Evolutionary conservation across 768 basidiomycete species (phyloP).

Genomic region (Cystofilobasidium bisporidii): DNA sequence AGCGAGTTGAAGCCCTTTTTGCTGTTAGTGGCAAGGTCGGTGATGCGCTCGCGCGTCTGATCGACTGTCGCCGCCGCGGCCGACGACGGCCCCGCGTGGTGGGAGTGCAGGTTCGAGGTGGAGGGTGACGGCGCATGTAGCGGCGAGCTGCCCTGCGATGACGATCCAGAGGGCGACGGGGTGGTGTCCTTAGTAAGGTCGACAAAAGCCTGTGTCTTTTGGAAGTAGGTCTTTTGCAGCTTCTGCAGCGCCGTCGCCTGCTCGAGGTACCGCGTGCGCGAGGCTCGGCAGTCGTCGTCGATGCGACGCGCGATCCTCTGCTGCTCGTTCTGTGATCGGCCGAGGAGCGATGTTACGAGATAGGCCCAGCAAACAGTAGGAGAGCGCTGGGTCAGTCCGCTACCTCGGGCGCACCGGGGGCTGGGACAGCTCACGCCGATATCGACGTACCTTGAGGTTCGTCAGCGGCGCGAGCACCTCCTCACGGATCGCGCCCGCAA

Average conservation of each 20-base stretch:
- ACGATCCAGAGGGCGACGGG: not conserved
- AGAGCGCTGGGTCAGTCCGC: not conserved
- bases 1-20: conserved; percentile 21
- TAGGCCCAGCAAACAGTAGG: not conserved
- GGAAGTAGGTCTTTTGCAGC: conserved; percentile 22
- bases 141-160: not conserved
- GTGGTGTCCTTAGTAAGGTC: not conserved
- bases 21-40: conserved; percentile 9
- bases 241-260: conserved; percentile 4
- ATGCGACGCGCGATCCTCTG: conserved; percentile 23
- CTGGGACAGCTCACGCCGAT: too few relatives aligned
- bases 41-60: conserved; percentile 16
- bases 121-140: not conserved
- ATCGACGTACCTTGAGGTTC: conserved; percentile 12
- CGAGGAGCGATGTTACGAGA: not conserved
- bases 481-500: conserved; percentile 10
- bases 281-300: conserved; percentile 15
- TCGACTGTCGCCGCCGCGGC: not conserved
- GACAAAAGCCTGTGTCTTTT: conserved; percentile 10
- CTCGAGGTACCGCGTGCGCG: conserved; percentile 8
- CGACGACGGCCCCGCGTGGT: not conserved
- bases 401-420: too few relatives aligned
- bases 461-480: conserved; percentile 20
- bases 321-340: conserved; percentile 10
- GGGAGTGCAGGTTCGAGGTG: not conserved